Percentiles rank a stretch among this genome's conserved stretches.
phyloP scores from a whole-genome alignment of 306 rosid genomes.

The Begonia loranthoides region DNA sequence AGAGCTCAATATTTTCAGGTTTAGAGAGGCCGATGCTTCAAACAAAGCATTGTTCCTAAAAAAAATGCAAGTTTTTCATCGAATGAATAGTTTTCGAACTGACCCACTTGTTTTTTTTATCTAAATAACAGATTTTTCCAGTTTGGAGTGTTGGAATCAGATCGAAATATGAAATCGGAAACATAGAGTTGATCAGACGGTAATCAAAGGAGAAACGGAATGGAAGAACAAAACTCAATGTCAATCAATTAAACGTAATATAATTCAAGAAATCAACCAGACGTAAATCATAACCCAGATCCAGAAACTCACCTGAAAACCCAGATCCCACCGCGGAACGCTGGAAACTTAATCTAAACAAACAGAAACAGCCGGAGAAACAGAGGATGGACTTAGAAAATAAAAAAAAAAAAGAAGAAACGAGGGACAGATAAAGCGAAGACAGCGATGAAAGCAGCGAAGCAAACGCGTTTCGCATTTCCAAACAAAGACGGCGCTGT shows the following conservation, averaged over 20 bases:
- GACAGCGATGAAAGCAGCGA: slow-evolving; percentile 12
- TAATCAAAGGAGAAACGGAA: too few relatives aligned
- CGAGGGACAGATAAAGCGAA: not conserved
- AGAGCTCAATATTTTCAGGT: too few relatives aligned
- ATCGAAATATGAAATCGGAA: too few relatives aligned
- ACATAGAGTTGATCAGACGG: too few relatives aligned
- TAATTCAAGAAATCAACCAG: slow-evolving; percentile 1
- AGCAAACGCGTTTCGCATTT: slow-evolving; percentile 12
- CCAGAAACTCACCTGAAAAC: slow-evolving; percentile 28
- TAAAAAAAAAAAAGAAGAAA: not conserved
- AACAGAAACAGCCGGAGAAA: not conserved
- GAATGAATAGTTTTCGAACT: too few relatives aligned
- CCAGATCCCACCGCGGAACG: slow-evolving; percentile 28
- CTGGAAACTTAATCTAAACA: slow-evolving; percentile 15
- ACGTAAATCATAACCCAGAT: slow-evolving; percentile 19
- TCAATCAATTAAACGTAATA: not conserved
- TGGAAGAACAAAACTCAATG: not conserved
- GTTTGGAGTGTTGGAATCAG: too few relatives aligned
- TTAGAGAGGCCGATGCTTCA: too few relatives aligned
- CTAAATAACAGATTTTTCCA: too few relatives aligned
- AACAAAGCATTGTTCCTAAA: too few relatives aligned
- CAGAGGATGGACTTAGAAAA: not conserved
- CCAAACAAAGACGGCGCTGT: slow-evolving; percentile 10
- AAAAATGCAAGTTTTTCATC: too few relatives aligned
- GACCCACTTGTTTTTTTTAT: too few relatives aligned